These are phyloP conservation scores for Tetradesmus lagerheimii DNA, from an alignment of 139 green algal genomes.

Conservation along the genomic window DNA sequence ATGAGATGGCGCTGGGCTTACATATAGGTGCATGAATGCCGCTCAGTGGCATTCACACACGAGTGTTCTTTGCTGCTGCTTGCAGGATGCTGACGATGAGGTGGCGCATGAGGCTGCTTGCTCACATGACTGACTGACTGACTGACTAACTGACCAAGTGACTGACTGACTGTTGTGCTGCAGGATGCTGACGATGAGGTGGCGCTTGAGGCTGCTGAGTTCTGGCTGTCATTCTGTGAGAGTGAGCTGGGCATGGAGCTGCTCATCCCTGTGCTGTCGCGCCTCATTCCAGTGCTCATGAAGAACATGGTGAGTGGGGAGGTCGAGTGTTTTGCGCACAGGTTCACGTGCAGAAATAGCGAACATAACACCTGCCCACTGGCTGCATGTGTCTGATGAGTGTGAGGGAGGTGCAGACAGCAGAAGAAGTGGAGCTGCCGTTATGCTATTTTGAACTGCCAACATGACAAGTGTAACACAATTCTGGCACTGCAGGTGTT, in stretches of 20 bases:
- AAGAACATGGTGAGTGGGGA: constrained; percentile 92
- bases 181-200: constrained; percentile 74
- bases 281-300: constrained; percentile 92
- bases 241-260: constrained; percentile 67
- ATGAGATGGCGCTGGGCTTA: not conserved
- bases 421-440: constrained; percentile 69
- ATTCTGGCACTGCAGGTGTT: constrained; percentile 85
- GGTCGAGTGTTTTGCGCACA: not conserved
- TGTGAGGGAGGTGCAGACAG: constrained; percentile 89
- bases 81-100: not conserved
- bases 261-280: constrained; percentile 83
- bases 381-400: constrained; percentile 84
- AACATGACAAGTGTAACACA: not conserved
- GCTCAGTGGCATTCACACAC: too few species aligned
- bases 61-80: not conserved
- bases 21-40: too few species aligned
- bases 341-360: too few species aligned
- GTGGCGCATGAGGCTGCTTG: not conserved
- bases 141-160: too few species aligned
- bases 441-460: too few species aligned
- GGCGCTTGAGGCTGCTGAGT: constrained; percentile 96
- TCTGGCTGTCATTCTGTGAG: constrained; percentile 93
- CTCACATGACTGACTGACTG: not conserved
- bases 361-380: too few species aligned
- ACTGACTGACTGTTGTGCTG: not conserved